Evolutionary conservation across 768 basidiomycete genomes (phyloP).

Genomic region (Clavulina sp.): DNA sequence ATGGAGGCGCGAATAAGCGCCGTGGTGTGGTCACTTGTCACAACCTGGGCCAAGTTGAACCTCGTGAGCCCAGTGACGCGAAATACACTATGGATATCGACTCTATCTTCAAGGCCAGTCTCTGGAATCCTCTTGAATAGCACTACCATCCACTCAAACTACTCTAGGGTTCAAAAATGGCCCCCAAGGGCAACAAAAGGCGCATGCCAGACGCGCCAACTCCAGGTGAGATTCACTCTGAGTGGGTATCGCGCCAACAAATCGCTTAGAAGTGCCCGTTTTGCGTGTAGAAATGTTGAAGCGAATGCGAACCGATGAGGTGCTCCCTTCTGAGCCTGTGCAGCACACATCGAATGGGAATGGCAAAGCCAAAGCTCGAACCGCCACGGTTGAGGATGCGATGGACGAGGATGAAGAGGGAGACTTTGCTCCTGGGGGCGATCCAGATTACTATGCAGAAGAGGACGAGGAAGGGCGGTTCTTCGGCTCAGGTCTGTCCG

Average conservation of each 20-base stretch:
- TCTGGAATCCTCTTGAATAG: neutral
- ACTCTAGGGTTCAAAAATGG: constrained; percentile 47
- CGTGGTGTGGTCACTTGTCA: too few species aligned
- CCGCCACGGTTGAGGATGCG: constrained; percentile 44
- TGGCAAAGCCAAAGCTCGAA: constrained; percentile 23
- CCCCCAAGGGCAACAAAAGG: constrained; percentile 45
- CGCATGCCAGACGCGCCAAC: constrained; percentile 62
- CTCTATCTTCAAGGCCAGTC: constrained; percentile 13
- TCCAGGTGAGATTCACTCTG: constrained; percentile 16
- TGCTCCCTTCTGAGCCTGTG: constrained; percentile 4
- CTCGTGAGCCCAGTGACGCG: too few species aligned
- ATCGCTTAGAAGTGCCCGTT: neutral
- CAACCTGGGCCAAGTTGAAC: too few species aligned
- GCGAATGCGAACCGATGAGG: constrained; percentile 51
- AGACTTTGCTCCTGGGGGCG: constrained; percentile 62
- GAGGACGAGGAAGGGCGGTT: constrained; percentile 88
- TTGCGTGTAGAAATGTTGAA: constrained; percentile 48
- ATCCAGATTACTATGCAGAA: constrained; percentile 79
- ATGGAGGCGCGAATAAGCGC: too few species aligned
- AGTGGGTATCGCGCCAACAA: neutral
- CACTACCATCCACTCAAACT: neutral
- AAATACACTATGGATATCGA: constrained; percentile 15
- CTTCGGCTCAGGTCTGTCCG: constrained; percentile 84
- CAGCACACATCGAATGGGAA: neutral
- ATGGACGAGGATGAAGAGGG: constrained; percentile 30